These are phyloP conservation scores for Mallotus repandus DNA, from an alignment of 441 rosid species.

Conservation along the genomic window DNA sequence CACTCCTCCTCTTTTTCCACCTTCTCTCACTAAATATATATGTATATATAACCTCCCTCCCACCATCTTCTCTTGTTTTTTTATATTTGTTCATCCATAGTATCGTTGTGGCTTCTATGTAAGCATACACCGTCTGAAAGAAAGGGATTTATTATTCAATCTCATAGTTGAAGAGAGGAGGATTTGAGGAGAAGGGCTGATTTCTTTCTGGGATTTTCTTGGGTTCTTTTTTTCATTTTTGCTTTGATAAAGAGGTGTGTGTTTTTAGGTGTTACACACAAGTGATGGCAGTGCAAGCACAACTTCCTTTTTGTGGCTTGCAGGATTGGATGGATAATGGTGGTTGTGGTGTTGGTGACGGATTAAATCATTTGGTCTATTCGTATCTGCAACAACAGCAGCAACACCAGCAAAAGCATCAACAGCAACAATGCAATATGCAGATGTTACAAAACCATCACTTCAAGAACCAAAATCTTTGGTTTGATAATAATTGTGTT, in stretches of 20 bases:
- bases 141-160: neutral
- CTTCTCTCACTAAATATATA: neutral
- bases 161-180: too few species aligned
- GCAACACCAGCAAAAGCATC: conserved; percentile 20
- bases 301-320: conserved; percentile 42
- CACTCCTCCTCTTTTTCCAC: neutral
- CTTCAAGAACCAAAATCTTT: conserved; percentile 31
- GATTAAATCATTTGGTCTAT: conserved; percentile 22
- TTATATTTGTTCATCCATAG: neutral
- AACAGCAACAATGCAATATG: conserved; percentile 30
- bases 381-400: conserved; percentile 27
- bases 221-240: neutral
- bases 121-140: neutral
- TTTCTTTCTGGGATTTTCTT: conserved; percentile 3
- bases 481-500: conserved; percentile 8
- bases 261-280: neutral
- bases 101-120: too few species aligned
- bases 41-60: conserved; percentile 10
- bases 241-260: neutral
- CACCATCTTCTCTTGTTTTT: conserved; percentile 5
- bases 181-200: neutral
- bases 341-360: conserved; percentile 32
- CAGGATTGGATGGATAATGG: conserved; percentile 49
- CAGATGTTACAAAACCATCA: conserved; percentile 27
- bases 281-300: conserved; percentile 73